Evolutionary conservation across 345 rosid genomes (phyloP).

Genomic region (Turritis glabra): DNA sequence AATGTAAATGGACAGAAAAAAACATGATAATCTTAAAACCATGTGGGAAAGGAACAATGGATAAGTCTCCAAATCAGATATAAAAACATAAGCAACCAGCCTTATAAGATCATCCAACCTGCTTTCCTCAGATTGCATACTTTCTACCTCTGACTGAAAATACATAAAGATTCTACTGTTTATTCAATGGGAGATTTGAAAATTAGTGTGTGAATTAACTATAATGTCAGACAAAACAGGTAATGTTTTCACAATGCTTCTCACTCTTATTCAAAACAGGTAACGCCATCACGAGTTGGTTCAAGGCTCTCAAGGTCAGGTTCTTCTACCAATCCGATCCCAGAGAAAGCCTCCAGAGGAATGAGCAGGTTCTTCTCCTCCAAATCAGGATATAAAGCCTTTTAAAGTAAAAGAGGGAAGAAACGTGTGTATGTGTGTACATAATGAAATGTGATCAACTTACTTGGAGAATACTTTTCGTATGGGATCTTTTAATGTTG

Average conservation of each 20-base stretch:
- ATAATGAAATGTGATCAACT: too few relatives aligned
- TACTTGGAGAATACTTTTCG: too few relatives aligned
- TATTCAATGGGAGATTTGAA: not conserved
- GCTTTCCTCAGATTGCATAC: slow-evolving; percentile 52
- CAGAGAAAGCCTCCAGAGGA: slow-evolving; percentile 65
- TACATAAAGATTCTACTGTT: slow-evolving; percentile 6
- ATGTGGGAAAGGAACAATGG: not conserved
- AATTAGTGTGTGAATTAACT: not conserved
- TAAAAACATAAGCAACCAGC: slow-evolving; percentile 41
- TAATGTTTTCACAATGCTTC: too few relatives aligned
- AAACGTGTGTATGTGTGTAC: slow-evolving; percentile 32
- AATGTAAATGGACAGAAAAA: slow-evolving; percentile 38
- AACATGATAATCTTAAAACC: slow-evolving; percentile 29
- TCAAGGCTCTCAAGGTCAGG: slow-evolving; percentile 55
- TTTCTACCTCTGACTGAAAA: slow-evolving; percentile 59
- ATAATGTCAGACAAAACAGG: not conserved
- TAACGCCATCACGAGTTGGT: slow-evolving; percentile 53
- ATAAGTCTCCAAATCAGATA: not conserved
- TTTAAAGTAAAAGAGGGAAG: not conserved
- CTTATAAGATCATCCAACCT: slow-evolving; percentile 63
- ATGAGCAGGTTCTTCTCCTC: slow-evolving; percentile 90
- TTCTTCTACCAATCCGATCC: slow-evolving; percentile 50
- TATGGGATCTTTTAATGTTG: slow-evolving; percentile 23
- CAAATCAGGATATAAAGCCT: slow-evolving; percentile 41
- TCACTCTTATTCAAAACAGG: too few relatives aligned